Conservation (phyloP, 1,139 yeast species). For the Pichia sp. region DNA sequence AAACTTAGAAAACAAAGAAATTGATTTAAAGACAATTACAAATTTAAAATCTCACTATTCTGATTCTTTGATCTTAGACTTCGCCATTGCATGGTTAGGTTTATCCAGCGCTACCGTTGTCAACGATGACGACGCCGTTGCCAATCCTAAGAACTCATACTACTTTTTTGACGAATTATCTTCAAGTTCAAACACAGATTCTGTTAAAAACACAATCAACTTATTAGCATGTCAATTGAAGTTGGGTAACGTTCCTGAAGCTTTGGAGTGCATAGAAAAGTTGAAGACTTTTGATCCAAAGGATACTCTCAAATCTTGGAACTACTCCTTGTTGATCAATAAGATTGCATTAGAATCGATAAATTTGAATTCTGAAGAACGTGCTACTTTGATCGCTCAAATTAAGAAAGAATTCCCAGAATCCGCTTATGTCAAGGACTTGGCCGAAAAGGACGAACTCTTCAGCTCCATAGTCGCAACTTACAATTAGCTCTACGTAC, state of each 20-base stretch:
- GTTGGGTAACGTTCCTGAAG: conserved; percentile 41
- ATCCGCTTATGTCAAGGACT: conserved; percentile 39
- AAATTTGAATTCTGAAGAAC: conserved; percentile 35
- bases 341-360: conserved; percentile 51
- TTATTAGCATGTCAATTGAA: conserved; percentile 39
- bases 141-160: conserved; percentile 26
- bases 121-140: conserved; percentile 15
- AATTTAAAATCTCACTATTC: conserved; percentile 13
- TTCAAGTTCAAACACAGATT: conserved; percentile 27
- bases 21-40: conserved; percentile 5
- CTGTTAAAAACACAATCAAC: conserved; percentile 36
- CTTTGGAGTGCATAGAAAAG: conserved; percentile 36
- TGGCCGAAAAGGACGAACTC: conserved; percentile 43
- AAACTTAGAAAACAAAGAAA: conserved; percentile 4
- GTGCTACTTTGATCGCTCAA: conserved; percentile 38
- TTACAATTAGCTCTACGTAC: conserved; percentile 30
- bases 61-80: conserved; percentile 30
- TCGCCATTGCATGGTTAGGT: conserved; percentile 30
- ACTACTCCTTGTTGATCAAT: conserved; percentile 50
- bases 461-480: conserved; percentile 57
- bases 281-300: conserved; percentile 32
- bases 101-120: conserved; percentile 3
- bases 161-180: conserved; percentile 32
- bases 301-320: conserved; percentile 23
- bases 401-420: conserved; percentile 42